Evolutionary conservation across 257 asterid genomes (phyloP).

Genomic region (Solanum arcanum): DNA sequence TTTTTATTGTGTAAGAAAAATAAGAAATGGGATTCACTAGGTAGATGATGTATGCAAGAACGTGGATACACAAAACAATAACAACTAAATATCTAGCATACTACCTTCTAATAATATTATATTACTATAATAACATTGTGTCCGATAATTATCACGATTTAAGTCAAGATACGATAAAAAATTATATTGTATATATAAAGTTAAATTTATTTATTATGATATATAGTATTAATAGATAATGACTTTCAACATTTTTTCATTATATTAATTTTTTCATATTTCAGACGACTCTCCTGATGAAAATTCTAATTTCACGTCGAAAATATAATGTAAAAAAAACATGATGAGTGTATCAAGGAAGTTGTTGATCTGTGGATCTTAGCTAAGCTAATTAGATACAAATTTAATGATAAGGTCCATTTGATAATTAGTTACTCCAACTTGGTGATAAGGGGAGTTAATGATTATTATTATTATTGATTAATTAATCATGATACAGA

Average conservation of each 20-base stretch:
- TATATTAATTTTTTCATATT: background rate
- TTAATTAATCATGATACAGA: background rate
- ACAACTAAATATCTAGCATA: background rate
- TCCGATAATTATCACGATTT: fast-evolving
- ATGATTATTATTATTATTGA: background rate
- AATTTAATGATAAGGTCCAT: background rate
- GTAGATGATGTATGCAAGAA: background rate
- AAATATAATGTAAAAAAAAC: background rate
- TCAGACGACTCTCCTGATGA: fast-evolving
- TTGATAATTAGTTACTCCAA: background rate
- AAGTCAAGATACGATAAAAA: background rate
- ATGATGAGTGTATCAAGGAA: background rate
- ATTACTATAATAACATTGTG: background rate
- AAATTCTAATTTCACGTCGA: background rate
- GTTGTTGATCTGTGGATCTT: background rate
- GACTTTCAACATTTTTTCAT: background rate
- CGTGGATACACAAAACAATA: background rate
- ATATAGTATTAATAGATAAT: too few relatives aligned
- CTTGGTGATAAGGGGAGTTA: background rate
- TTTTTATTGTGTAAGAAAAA: background rate
- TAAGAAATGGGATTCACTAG: background rate
- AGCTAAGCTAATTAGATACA: background rate
- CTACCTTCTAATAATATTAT: background rate
- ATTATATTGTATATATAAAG: fast-evolving
- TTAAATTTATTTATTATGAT: background rate